Base-by-base conservation (phyloP, 768 basidiomycete species). In the Lactarius evosmus region DNA sequence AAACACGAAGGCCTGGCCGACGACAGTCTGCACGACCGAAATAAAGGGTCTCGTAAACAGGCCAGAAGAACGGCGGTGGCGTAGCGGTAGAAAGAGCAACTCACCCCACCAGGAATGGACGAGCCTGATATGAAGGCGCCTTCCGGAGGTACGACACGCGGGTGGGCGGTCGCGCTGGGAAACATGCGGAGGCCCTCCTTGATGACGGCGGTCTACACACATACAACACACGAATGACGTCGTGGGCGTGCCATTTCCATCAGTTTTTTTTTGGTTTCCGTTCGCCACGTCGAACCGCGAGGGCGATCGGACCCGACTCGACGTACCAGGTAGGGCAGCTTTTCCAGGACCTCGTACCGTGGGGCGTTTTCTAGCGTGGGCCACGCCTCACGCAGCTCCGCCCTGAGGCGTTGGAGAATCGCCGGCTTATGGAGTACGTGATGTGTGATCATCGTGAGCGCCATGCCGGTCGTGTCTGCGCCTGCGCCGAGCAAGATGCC, bases 281-380 rank as follows among this genome's bases (percentile, higher is more conserved):
- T 12, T 17, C 5, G n/a, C 22, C 25, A 25, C 46, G 6, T 49
- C 46, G 22, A 40, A 17, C 40, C 29, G 14, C 19, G 9, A 17
- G 2, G 22, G 29, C 14, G 17, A 29, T 41, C 46, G 53, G 44
- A 29, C 49, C 14, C n/a, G n/a, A n/a, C n/a, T 14, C 5, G 38
- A 68, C 78, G 66, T 60, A 81, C 80, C n/a, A 82, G 72, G 67
- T 80, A 82, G 17, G 80, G 78, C 36, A 82, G 50, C 64, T 77
- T 79, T 67, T 82, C 80, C 49, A 81, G 68, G 3, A 61, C 72
- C 62, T 79, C 79, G 30, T 73, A 73, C 3, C 69, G 64, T 5
- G 76, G 67, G 4, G 57, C 61, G n/a, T 58, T 33, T 7, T 78
- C 73, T 27, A 71, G 70, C 19, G 79, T 77, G 4, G 80, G 78